phyloP scores from a whole-genome alignment of 805 yeast species.

The Candida koratica region DNA sequence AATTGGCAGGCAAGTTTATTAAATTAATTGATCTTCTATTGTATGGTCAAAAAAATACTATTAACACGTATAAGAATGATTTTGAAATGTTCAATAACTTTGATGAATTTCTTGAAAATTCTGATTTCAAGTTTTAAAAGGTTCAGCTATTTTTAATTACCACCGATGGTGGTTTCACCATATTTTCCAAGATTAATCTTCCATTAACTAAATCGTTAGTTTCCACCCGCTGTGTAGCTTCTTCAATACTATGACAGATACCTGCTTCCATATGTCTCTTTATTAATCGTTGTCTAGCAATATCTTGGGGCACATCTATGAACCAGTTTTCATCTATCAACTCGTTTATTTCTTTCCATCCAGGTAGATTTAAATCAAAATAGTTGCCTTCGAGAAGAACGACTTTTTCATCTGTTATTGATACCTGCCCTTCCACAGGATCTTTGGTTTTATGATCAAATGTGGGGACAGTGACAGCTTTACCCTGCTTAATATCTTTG shows the following conservation, averaged over 20 bases:
- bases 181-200: conserved; percentile 22
- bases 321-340: conserved; percentile 47
- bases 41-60: conserved; percentile 12
- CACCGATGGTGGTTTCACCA: conserved; percentile 15
- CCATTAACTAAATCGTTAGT: conserved; percentile 68
- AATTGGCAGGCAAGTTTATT: conserved; percentile 19
- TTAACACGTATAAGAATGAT: conserved; percentile 7
- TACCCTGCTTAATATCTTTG: conserved; percentile 13
- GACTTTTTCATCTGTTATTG: conserved; percentile 45
- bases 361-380: conserved; percentile 51
- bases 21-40: conserved; percentile 17
- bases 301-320: conserved; percentile 42
- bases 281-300: conserved; percentile 57
- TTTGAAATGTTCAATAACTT: conserved; percentile 16
- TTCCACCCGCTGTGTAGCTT: conserved; percentile 50
- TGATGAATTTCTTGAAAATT: conserved; percentile 14
- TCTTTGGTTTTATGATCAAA: conserved; percentile 75
- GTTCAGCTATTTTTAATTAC: conserved; percentile 5
- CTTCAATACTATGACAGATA: conserved; percentile 41
- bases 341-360: conserved; percentile 54
- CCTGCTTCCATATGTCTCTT: conserved; percentile 62
- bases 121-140: conserved; percentile 1
- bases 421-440: conserved; percentile 56
- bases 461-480: conserved; percentile 51
- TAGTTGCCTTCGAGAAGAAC: conserved; percentile 77